Evolutionary conservation across 2,329 filamentous ascomycete genomes (phyloP), one percentile per base, ranked within the genome.

Genomic region (Didymella pinodella): DNA sequence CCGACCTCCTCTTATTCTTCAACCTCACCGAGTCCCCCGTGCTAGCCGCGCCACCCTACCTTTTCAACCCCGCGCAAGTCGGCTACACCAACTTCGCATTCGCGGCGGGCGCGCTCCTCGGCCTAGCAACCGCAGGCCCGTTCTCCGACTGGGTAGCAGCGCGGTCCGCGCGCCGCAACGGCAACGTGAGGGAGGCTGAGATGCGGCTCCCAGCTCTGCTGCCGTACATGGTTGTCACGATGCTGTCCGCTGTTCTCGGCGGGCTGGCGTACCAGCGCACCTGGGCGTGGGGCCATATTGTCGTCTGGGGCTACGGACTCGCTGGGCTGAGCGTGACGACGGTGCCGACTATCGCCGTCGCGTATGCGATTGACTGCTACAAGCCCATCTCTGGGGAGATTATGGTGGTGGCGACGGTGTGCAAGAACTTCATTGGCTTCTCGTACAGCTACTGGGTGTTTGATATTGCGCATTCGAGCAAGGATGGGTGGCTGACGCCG

Each of bases 81-180:
- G 83, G 83, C 2, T 82, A 83, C 55, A 80, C 80, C 28, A 85
- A 85, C 64, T 82, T 75, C 29, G 72, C 72, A 0, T 74, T 75
- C 41, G 71, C 85, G 0, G 67, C 83, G n/a, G 85, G 85, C 2
- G 82, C 80, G 0, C 65, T 85, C 7, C 80, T 87, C 43, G 85
- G 85, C 2, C 74, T 87, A 6, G 73, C 78, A 0, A 85, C 84
- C 0, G 83, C 84, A 7, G 85, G 85, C 0, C 83, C 82, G 0
- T 76, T 86, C 14, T 83, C 80, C 10, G 85, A 87, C 66, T 86
- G 83, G 83, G 76, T 87, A 29, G 81, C 82, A n/a, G 84, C 82
- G 48, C 74, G 79, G 16, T 79, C 81, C 1, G 87, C 85, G 7
- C 77, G 74, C 48, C 79, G 78, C 64, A 87, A 87, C 60, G 70